Evolutionary conservation across 2,329 filamentous ascomycete genomes (phyloP).

Genomic region (Pestalotiopsis sp.): DNA sequence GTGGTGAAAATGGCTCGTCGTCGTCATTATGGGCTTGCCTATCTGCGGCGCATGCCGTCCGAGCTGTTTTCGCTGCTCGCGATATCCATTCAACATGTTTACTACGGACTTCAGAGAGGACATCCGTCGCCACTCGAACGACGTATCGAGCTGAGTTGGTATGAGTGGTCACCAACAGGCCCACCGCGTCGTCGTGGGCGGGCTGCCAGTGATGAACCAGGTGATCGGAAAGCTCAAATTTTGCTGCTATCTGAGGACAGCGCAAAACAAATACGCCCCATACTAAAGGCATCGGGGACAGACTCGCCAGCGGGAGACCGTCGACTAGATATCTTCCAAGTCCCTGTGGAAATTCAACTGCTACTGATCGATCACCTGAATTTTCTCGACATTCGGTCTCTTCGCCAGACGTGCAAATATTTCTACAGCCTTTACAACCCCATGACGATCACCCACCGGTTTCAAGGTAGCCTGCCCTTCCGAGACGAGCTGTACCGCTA

Average conservation of each 20-base stretch:
- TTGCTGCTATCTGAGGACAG: background rate
- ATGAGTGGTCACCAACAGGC: background rate
- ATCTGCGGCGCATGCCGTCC: background rate
- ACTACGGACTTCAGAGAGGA: background rate
- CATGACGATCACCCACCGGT: background rate
- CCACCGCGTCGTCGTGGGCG: background rate
- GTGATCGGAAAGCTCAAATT: background rate
- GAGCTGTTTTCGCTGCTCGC: background rate
- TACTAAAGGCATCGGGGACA: background rate
- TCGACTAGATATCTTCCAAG: background rate
- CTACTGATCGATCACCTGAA: background rate
- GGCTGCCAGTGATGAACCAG: background rate
- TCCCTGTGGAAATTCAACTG: background rate
- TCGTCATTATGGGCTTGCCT: background rate
- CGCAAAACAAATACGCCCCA: background rate
- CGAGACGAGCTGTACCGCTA: background rate
- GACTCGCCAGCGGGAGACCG: background rate
- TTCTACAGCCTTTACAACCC: background rate
- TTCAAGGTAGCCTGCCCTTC: background rate
- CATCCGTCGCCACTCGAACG: background rate
- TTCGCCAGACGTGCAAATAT: conserved; percentile 3
- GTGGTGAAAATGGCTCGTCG: background rate
- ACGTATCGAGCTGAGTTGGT: background rate
- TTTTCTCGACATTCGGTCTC: background rate
- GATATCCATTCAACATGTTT: background rate